Evolutionary conservation across 257 asterid genomes (phyloP), one percentile per base, ranked within the genome.

Genomic region (Coffea eugenioides): DNA sequence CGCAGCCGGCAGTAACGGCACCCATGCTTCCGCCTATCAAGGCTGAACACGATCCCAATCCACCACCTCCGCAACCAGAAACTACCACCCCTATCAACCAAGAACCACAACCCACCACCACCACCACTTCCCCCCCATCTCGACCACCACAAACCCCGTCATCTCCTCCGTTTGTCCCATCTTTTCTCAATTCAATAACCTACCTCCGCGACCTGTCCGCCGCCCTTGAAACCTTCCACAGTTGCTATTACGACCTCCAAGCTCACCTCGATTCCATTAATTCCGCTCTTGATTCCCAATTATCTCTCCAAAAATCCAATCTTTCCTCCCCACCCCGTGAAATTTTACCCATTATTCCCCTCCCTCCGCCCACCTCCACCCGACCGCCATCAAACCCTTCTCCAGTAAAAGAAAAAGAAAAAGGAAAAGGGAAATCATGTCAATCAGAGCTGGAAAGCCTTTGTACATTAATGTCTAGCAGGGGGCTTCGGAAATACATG

Each of bases 221-320:
- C 57, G 91, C 91, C 43, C 85, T 93, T 16, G 56, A 90, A 34
- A 82, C 84, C 56, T 93, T 93, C 89, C 83, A 87, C 18, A 74
- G 84, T 56, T 82, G 92, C 88, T 93, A 82, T 66, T 87, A 88
- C 48, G 95, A 90, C 68, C 89, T 95, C 71, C 87, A 85, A 27
- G 69, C 74, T 69, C 98, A 93, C 70, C 88, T 93, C 31, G 83
- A 85, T 73, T 84, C 89, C 45, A 81, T 95, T 73, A 85, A 84
- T 76, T 75, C 76, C 64, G 85, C 90, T n/a, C 84, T 91, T 62
- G 76, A 77, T 81, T 78, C 91, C 69, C 82, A 83, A 62, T 62
- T 88, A 59, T 80, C 86, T 39, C 77, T 74, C 46, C 85, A 76
- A 74, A 73, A 82, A 31, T 78, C 82, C n/a, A 46, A 54, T 36